Conservation (phyloP, 164 flowering plant genomes). For the Umbilicus rupestris region DNA sequence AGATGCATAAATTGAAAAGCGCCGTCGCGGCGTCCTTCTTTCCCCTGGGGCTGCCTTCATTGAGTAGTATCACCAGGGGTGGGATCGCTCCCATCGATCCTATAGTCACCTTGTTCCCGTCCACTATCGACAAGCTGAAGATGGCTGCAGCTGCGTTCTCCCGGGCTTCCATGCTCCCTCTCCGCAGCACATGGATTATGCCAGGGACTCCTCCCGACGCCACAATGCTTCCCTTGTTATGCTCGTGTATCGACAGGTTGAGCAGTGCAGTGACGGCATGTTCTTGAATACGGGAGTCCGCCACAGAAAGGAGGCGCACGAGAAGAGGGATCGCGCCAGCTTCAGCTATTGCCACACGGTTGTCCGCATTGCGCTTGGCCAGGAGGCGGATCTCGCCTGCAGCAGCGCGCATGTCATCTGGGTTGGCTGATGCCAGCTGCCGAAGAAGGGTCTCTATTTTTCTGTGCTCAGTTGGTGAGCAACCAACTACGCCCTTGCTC, state of each 20-base stretch:
- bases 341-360: constrained; percentile 71
- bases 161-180: constrained; percentile 78
- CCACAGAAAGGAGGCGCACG: constrained; percentile 52
- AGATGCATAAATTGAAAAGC: constrained; percentile 69
- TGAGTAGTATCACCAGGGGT: constrained; percentile 58
- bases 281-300: constrained; percentile 82
- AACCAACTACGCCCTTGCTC: neutral
- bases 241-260: constrained; percentile 72
- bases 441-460: constrained; percentile 22
- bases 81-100: constrained; percentile 97
- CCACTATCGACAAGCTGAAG: constrained; percentile 59
- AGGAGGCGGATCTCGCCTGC: constrained; percentile 74
- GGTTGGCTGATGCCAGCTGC: constrained; percentile 45
- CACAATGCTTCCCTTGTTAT: constrained; percentile 39
- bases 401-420: constrained; percentile 64
- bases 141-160: constrained; percentile 92
- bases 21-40: constrained; percentile 90
- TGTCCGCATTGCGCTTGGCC: constrained; percentile 79
- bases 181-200: constrained; percentile 66
- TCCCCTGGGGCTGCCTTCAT: constrained; percentile 59
- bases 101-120: constrained; percentile 68
- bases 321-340: constrained; percentile 74
- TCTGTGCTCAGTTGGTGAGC: constrained; percentile 1
- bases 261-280: constrained; percentile 84
- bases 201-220: constrained; percentile 60